These are phyloP conservation scores for Penicillium occitanis DNA, from an alignment of 2,329 filamentous ascomycete species.

Conservation along the genomic window DNA sequence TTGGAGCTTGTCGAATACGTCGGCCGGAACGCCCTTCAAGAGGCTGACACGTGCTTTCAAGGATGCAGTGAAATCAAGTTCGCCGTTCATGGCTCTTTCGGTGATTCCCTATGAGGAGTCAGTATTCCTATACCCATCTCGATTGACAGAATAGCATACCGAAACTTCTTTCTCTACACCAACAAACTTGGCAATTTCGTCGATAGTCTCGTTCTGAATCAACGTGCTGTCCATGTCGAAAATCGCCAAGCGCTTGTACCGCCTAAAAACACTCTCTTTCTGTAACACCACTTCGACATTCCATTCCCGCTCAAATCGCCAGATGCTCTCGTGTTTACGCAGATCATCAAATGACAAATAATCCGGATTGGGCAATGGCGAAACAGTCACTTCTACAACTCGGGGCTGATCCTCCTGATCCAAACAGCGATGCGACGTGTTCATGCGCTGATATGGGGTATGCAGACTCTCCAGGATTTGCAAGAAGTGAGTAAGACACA, in stretches of 20 bases:
- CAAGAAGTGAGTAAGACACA: conserved; percentile 58
- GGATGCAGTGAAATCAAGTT: conserved; percentile 85
- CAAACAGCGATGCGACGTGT: conserved; percentile 50
- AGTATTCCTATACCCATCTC: not conserved
- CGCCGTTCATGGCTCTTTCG: conserved; percentile 89
- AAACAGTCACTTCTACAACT: conserved; percentile 55
- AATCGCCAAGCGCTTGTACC: conserved; percentile 81
- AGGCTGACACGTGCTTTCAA: conserved; percentile 78
- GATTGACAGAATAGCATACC: conserved; percentile 33
- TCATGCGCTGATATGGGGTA: conserved; percentile 51
- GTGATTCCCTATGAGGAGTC: conserved; percentile 66
- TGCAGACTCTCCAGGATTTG: conserved; percentile 52
- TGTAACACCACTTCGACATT: conserved; percentile 83
- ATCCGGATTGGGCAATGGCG: conserved; percentile 49
- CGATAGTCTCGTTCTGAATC: conserved; percentile 96
- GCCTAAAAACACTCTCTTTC: conserved; percentile 68
- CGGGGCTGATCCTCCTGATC: conserved; percentile 50
- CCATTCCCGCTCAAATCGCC: conserved; percentile 84
- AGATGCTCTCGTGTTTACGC: conserved; percentile 76
- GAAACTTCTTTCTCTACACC: conserved; percentile 81
- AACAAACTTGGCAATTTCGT: conserved; percentile 83
- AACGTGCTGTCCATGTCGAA: conserved; percentile 99
- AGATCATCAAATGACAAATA: conserved; percentile 63
- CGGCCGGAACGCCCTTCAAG: conserved; percentile 74
- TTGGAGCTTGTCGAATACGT: conserved; percentile 76